Percentiles rank a stretch among this genome's conserved stretches.
Evolutionary conservation across 371 early-diverging fungal genomes (phyloP).

Genomic region (Mortierella sp.): DNA sequence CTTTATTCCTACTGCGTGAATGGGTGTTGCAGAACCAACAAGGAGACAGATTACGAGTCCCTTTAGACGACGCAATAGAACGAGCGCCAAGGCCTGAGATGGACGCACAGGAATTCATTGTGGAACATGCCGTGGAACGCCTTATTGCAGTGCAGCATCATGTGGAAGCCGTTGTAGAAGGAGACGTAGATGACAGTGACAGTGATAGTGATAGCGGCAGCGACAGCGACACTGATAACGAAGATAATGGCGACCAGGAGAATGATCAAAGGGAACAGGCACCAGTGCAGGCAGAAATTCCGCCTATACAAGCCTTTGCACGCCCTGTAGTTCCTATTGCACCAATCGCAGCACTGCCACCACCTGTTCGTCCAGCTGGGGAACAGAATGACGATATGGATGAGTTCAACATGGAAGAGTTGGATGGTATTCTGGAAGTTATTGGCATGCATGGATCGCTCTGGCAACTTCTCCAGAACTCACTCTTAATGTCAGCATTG

Average conservation of each 20-base stretch:
- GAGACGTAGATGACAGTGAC: conserved; percentile 28
- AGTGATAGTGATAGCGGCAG: background rate
- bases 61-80: conserved; percentile 11
- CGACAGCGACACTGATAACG: conserved; percentile 4
- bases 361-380: background rate
- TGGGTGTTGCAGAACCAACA: conserved; percentile 85
- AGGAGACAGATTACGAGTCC: conserved; percentile 16
- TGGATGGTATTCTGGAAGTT: conserved; percentile 86
- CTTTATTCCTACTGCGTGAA: conserved; percentile 84
- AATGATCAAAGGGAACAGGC: background rate
- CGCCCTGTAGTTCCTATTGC: conserved; percentile 13
- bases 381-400: conserved; percentile 56
- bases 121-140: conserved; percentile 50
- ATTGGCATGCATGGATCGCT: conserved; percentile 90
- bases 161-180: conserved; percentile 46
- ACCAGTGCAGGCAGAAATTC: background rate
- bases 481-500: conserved; percentile 78
- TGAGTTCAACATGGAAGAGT: conserved; percentile 70
- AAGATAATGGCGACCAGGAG: conserved; percentile 1
- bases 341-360: conserved; percentile 12
- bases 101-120: conserved; percentile 24
- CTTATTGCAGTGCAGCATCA: conserved; percentile 51
- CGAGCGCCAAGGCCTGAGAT: conserved; percentile 12
- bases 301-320: background rate
- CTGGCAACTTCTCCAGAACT: conserved; percentile 80